Conservation (phyloP, 2,329 filamentous ascomycete genomes). For the Monosporascus sp. region DNA sequence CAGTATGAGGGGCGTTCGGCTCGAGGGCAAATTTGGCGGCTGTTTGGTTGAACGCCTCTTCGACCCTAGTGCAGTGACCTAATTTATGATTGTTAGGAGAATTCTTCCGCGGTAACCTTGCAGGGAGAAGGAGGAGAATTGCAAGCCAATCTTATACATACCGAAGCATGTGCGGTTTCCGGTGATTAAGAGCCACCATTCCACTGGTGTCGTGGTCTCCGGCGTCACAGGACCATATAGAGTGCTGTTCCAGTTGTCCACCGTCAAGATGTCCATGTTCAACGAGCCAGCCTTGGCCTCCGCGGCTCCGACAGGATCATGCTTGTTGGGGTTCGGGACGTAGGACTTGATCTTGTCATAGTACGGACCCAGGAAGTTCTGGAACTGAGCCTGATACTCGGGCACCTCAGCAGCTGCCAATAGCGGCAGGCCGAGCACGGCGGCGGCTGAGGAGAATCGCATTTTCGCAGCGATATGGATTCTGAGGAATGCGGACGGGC, state of each 20-base stretch:
- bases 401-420: conserved; percentile 48
- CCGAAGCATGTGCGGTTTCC: conserved; percentile 73
- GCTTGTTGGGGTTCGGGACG: conserved; percentile 42
- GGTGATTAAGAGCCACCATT: conserved; percentile 71
- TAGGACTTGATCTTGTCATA: conserved; percentile 43
- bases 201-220: conserved; percentile 57
- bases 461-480: conserved; percentile 33
- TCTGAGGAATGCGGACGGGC: neutral
- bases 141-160: conserved; percentile 26
- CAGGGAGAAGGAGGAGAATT: neutral
- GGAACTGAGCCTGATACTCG: conserved; percentile 58
- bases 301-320: conserved; percentile 37
- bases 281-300: conserved; percentile 45
- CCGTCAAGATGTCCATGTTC: conserved; percentile 53
- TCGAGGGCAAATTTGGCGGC: conserved; percentile 56
- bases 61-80: conserved; percentile 61
- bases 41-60: conserved; percentile 62
- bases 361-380: conserved; percentile 30
- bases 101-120: neutral
- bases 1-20: conserved; percentile 61
- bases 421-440: conserved; percentile 50
- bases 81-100: conserved; percentile 7
- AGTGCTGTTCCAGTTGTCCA: conserved; percentile 66
- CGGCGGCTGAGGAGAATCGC: conserved; percentile 49
- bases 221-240: conserved; percentile 57